Evolutionary conservation across 108 stramenopile genomes (phyloP).

Genomic region (Aurantiochytrium sp.): DNA sequence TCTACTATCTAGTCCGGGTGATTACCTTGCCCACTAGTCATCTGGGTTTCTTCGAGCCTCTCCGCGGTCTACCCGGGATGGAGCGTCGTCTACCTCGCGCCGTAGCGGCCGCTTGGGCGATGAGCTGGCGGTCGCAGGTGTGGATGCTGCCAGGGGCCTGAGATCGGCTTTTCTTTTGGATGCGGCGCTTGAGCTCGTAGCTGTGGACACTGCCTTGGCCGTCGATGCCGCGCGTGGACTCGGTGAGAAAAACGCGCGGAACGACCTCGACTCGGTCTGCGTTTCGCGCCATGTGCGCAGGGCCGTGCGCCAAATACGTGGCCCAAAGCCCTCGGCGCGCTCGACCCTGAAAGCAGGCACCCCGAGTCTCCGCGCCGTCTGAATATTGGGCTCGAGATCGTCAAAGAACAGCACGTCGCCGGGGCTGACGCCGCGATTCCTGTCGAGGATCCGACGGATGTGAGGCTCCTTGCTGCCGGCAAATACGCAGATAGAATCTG

Average conservation of each 20-base stretch:
- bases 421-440: not conserved
- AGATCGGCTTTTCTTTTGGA: no score
- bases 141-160: no score
- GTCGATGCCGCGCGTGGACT: no score
- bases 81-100: no score
- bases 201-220: no score
- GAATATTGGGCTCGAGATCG: not conserved
- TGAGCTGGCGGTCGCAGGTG: no score
- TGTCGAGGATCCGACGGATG: not conserved
- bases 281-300: not conserved
- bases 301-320: not conserved
- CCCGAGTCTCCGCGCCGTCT: not conserved
- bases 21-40: no score
- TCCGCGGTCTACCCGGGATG: no score
- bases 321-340: not conserved
- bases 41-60: no score
- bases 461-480: not conserved
- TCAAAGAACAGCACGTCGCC: not conserved
- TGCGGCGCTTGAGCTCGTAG: no score
- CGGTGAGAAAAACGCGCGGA: not conserved
- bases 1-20: no score
- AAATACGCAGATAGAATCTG: not conserved
- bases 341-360: not conserved
- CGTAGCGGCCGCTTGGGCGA: no score
- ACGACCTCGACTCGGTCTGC: not conserved